phyloP scores from a whole-genome alignment of 306 rosid genomes.

The Astragalus membranaceus region DNA sequence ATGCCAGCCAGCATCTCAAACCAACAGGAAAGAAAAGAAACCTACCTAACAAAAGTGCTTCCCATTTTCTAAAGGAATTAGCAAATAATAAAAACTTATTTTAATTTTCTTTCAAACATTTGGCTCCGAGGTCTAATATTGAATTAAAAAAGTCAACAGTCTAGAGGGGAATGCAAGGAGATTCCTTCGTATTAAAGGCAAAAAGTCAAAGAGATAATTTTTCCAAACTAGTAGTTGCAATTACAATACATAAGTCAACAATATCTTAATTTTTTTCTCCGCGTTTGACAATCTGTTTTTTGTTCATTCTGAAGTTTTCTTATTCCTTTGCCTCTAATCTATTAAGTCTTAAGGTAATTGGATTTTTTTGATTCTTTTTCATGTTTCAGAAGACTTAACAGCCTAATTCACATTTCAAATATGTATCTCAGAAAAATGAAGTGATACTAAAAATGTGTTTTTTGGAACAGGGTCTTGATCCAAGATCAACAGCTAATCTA shows the following conservation, averaged over 20 bases:
- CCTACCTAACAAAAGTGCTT: background rate
- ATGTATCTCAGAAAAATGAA: too few species aligned
- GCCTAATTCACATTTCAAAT: too few species aligned
- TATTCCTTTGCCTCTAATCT: background rate
- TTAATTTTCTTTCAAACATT: background rate
- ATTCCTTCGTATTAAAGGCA: background rate
- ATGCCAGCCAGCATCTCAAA: background rate
- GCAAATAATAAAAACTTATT: background rate
- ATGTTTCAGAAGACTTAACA: too few species aligned
- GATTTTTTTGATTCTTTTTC: too few species aligned
- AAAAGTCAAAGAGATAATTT: background rate
- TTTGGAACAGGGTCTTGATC: slow-evolving; percentile 76
- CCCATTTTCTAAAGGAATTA: slow-evolving; percentile 1
- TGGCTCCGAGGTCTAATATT: background rate
- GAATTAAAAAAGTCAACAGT: slow-evolving; percentile 7
- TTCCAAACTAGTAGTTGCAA: background rate
- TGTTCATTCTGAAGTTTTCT: slow-evolving; percentile 8
- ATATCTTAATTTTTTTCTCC: slow-evolving; percentile 1
- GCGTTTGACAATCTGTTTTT: slow-evolving; percentile 27
- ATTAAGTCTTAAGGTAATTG: too few species aligned
- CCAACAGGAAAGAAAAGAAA: background rate
- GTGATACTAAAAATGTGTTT: background rate
- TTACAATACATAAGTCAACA: slow-evolving; percentile 19
- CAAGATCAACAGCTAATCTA: slow-evolving; percentile 71
- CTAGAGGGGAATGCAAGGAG: background rate